phyloP scores from a whole-genome alignment of 1,284 basidiomycete genomes.

The Cerrena zonata region DNA sequence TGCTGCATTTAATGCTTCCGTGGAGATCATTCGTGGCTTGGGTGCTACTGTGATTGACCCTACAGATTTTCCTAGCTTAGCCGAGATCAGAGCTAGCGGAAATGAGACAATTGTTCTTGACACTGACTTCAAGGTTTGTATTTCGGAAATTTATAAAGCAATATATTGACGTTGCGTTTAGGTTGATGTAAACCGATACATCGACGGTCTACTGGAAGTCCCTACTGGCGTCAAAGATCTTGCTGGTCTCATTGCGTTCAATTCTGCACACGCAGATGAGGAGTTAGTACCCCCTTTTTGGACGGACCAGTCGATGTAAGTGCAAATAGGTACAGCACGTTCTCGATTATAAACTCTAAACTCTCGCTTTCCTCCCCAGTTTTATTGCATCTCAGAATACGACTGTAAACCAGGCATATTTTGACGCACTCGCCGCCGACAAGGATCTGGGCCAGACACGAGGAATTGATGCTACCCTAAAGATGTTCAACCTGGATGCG shows the following conservation, averaged over 20 bases:
- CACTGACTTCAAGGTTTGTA: conserved; percentile 38
- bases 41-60: conserved; percentile 41
- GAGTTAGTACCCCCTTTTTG: conserved; percentile 38
- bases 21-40: conserved; percentile 32
- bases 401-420: conserved; percentile 33
- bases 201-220: conserved; percentile 28
- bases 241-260: conserved; percentile 39
- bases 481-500: conserved; percentile 39
- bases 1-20: conserved; percentile 32
- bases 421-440: conserved; percentile 32
- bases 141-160: no score
- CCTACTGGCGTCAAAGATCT: conserved; percentile 34
- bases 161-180: no score
- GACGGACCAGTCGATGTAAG: conserved; percentile 36
- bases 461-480: conserved; percentile 43
- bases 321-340: no score
- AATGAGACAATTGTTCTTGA: conserved; percentile 31
- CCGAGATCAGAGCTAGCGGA: conserved; percentile 27
- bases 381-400: conserved; percentile 35
- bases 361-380: conserved; percentile 24
- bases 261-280: conserved; percentile 34
- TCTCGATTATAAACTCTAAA: background rate
- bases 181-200: conserved; percentile 32
- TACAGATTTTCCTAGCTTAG: conserved; percentile 33
- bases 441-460: conserved; percentile 33